Evolutionary conservation across 2,329 filamentous ascomycete genomes (phyloP).

Genomic region (Arthrocladium fulminans): DNA sequence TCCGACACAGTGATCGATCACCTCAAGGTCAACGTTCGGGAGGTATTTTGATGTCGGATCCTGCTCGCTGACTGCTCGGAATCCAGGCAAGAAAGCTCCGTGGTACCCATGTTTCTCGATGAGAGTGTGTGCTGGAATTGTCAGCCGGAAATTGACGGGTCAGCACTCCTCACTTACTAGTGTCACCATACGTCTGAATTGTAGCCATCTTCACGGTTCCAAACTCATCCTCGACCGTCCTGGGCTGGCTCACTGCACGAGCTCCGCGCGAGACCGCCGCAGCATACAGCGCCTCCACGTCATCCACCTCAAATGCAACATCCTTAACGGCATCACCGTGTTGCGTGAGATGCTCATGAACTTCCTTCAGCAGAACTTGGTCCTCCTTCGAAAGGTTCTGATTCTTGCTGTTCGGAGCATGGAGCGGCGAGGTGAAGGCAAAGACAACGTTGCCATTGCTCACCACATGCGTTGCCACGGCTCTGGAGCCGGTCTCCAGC

Average conservation of each 20-base stretch:
- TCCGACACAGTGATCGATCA: slow-evolving; percentile 95
- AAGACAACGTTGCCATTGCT: slow-evolving; percentile 69
- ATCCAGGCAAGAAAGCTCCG: slow-evolving; percentile 77
- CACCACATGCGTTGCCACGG: slow-evolving; percentile 75
- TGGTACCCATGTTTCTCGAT: slow-evolving; percentile 63
- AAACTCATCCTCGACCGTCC: slow-evolving; percentile 52
- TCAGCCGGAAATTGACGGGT: neutral
- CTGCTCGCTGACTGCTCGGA: slow-evolving; percentile 43
- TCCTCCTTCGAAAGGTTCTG: slow-evolving; percentile 44
- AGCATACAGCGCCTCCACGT: slow-evolving; percentile 69
- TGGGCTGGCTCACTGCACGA: slow-evolving; percentile 35
- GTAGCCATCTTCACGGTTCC: slow-evolving; percentile 66
- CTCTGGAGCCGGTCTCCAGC: slow-evolving; percentile 76
- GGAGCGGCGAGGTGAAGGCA: slow-evolving; percentile 72
- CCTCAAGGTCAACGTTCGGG: slow-evolving; percentile 58
- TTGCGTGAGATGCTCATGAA: slow-evolving; percentile 72
- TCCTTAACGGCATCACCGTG: slow-evolving; percentile 95
- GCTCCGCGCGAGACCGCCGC: slow-evolving; percentile 54
- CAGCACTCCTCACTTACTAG: slow-evolving; percentile 38
- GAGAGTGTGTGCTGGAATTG: slow-evolving; percentile 59
- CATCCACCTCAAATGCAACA: slow-evolving; percentile 88
- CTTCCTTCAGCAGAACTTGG: slow-evolving; percentile 56
- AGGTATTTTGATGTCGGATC: slow-evolving; percentile 44
- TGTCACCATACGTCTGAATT: slow-evolving; percentile 89
- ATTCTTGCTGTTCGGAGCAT: slow-evolving; percentile 54